These are phyloP conservation scores for Ascocoryne sarcoides DNA, from an alignment of 2,329 filamentous ascomycete species.

Conservation along the genomic window DNA sequence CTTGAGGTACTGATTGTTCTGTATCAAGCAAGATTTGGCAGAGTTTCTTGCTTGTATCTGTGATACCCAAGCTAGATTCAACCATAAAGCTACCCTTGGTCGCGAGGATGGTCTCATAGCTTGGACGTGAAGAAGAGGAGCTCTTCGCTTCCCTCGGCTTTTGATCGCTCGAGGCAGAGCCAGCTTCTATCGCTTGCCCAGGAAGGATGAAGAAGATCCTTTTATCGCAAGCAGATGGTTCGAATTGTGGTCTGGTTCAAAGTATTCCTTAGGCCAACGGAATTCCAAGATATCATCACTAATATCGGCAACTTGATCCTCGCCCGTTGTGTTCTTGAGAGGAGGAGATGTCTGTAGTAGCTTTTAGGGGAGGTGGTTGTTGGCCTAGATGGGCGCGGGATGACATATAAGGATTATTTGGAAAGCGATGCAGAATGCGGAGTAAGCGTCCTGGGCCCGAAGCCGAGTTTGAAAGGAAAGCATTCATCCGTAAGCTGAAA, in stretches of 20 bases:
- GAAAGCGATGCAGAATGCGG: no score
- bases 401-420: no score
- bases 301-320: slow-evolving; percentile 6
- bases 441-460: no score
- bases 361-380: slow-evolving; percentile 14
- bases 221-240: slow-evolving; percentile 27
- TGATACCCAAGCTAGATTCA: slow-evolving; percentile 28
- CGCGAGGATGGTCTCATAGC: slow-evolving; percentile 31
- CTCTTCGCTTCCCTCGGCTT: slow-evolving; percentile 33
- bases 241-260: slow-evolving; percentile 10
- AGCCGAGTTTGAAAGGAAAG: no score
- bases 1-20: slow-evolving; percentile 26
- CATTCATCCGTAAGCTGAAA: no score
- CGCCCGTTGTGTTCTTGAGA: slow-evolving; percentile 9
- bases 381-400: no score
- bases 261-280: slow-evolving; percentile 25
- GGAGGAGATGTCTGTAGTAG: slow-evolving; percentile 10
- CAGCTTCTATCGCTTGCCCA: slow-evolving; percentile 25
- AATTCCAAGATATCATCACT: slow-evolving; percentile 15
- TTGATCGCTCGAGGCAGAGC: slow-evolving; percentile 29
- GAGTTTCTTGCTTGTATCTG: slow-evolving; percentile 26
- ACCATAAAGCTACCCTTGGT: slow-evolving; percentile 35
- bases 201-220: slow-evolving; percentile 24
- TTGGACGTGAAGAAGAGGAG: slow-evolving; percentile 29
- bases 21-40: slow-evolving; percentile 27